Evolutionary conservation across 2,329 filamentous ascomycete species (phyloP), one percentile per base, ranked within the genome.

Genomic region (Neospermospora avenae): DNA sequence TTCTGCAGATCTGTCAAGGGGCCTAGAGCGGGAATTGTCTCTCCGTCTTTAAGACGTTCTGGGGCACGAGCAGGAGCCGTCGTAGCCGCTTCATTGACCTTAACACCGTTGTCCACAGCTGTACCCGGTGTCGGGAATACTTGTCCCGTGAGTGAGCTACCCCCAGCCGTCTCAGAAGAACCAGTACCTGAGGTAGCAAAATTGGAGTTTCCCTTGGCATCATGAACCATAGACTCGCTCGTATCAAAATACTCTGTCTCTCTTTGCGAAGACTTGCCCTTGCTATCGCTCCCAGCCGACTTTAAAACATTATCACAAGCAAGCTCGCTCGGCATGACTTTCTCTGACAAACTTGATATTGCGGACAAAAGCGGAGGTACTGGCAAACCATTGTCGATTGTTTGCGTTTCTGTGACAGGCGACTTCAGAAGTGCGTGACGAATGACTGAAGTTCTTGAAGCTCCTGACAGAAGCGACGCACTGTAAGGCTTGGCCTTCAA

Each of bases 361-460:
- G 63, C 57, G 13, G 68, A 62, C 20, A 71, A 46, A 3, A 68
- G 52, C 13, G 69, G 65, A 45, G 65, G 66, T 16, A 68, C 48
- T 45, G 68, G 67, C 18, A 70, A 45, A 16, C 65, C 65, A 8
- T 48, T 64, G 35, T 71, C 69, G 25, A 67, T 20, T 14, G 65
- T 62, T 34, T 63, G 58, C 14, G 20, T 35, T 22, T 63, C 51
- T 4, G 65, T 53, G 13, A 67, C 37, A 7, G 67, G 65, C 14
- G 69, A 48, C 35, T 69, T 70, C 31, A 72, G 61, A 25, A 71
- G 64, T 20, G 60, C 64, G 57, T 71, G 70, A 11, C 68, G 62
- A 49, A 56, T 55, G n/a, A 54, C 48, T 20, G 68, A 69, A 24
- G 53, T 58, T 60, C 58, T 68, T 8, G 70, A 71, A 13, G 61